Evolutionary conservation across 108 stramenopile species (phyloP), one percentile per base, ranked within the genome.

Genomic region (Bacterosira constricta): DNA sequence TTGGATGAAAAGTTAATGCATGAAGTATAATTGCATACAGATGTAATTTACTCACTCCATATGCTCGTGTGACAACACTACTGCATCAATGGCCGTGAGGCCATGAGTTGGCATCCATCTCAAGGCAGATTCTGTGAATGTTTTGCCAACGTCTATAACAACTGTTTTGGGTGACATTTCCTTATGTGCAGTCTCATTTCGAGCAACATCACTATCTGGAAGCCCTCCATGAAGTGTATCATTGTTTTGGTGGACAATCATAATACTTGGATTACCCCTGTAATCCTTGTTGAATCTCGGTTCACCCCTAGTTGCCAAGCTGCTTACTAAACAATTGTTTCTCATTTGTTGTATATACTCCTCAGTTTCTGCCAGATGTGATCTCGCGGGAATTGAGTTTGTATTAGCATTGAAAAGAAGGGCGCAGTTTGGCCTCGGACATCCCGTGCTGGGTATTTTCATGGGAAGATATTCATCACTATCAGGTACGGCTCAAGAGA

Each of bases 141-240:
- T 95, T 59, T 95, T 95, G 21, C 94, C 94, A n/a, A 82, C 89
- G 63, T 95, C 94, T 68, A 95, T 91, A 12, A 95, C 62, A 25
- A 91, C 81, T 29, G 87, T 86, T 63, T 76, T 69, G 18, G 47
- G 46, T 8, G 9, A 0, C n/a, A 2, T 46, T 5, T 47, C 20
- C 47, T 58, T 42, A 2, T 25, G n/a, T 2, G 12, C 0, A 18
- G 30, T 13, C 13, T 11, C 23, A 37, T 18, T 45, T 1, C 61
- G n/a, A 41, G 38, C 81, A 20, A 59, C 73, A 49, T 71, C 51
- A 5, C 39, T 44, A 11, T 74, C 77, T 10, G 37, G 42, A 15
- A 52, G 68, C 5, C 38, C 23, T 13, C 79, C 66, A 23, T 66
- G 54, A 8, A 21, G 1, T 20, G 60, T n/a, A 21, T 79, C 82